Conservation (phyloP, 129 eudicot species). For the Saposhnikovia divaricata region DNA sequence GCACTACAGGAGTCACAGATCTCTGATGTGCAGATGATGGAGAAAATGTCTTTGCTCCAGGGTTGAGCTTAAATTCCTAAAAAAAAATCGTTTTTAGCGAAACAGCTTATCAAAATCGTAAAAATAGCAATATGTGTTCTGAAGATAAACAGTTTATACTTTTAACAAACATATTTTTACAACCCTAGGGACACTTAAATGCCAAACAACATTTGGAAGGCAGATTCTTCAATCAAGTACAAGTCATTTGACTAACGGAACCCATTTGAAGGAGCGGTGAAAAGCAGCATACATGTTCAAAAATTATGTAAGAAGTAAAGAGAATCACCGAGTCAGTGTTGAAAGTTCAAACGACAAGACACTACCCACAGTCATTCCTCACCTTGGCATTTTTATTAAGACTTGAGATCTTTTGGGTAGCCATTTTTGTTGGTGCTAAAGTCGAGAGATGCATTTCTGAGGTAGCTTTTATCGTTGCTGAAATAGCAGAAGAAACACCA, state of each 20-base stretch:
- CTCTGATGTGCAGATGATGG: conserved; percentile 48
- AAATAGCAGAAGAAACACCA: conserved; percentile 21
- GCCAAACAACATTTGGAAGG: not conserved
- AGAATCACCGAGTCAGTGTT: not conserved
- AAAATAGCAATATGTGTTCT: not conserved
- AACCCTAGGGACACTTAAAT: not conserved
- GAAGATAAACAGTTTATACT: not conserved
- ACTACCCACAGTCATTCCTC: conserved; percentile 14
- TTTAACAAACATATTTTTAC: not conserved
- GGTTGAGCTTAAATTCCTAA: conserved; percentile 81
- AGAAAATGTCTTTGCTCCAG: conserved; percentile 72
- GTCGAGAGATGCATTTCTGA: conserved; percentile 33
- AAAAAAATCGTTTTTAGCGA: not conserved
- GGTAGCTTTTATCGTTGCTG: conserved; percentile 9
- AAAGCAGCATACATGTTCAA: not conserved
- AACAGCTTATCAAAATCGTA: conserved; percentile 1
- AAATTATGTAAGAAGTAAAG: not conserved
- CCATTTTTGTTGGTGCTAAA: conserved; percentile 27
- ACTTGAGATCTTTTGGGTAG: conserved; percentile 35
- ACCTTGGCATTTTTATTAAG: conserved; percentile 44
- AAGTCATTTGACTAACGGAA: not conserved
- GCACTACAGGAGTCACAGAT: conserved; percentile 42
- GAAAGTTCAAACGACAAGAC: not conserved
- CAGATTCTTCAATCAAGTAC: not conserved
- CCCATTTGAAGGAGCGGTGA: not conserved